Evolutionary conservation across 768 basidiomycete species (phyloP), one percentile per base, ranked within the genome.

Genomic region (Auricularia sp.): DNA sequence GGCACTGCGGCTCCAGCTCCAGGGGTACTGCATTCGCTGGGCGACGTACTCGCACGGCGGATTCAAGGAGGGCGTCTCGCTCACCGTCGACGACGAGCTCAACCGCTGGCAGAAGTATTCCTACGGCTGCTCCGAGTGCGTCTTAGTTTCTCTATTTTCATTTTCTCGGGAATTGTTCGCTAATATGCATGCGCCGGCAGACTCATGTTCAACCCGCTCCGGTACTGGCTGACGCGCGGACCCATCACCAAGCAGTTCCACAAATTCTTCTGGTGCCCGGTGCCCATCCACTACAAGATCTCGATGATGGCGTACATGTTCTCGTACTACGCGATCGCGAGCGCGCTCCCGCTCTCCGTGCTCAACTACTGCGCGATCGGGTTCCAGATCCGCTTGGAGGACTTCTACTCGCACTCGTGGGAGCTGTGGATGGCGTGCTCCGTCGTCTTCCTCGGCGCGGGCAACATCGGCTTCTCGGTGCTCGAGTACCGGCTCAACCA

Each of bases 91-190:
- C 62, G 93, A 96, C 70, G 93, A 96, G 73, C 77, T 96, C 10
- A 94, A 94, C 69, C 75, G 93, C 2, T 96, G 93, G 93, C 91
- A 94, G 67, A 96, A 94, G 72, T 91, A 91, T 66, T 78, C 87
- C 0, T 90, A 89, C 74, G 89, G 62, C n/a, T 61, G 1, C 3
- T 65, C 60, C 54, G 43, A 63, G 54, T 18, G 56, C 29, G 58
- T 39, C n/a, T 35, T 8, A 12, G 35, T 21, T n/a, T 18, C 36
- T 39, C 62, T 0, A 7, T 42, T 42, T 7, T 42, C 39, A 0
- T 7, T 42, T 42, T 42, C 12, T 42, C 7, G 74, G 73, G 29
- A 29, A 29, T 29, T 29, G 29, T 29, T 29, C 39, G 67, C 63
- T 54, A 18, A 54, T 54, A 12, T 12, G 62, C 67, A 66, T 66